A percentile compares a stretch with the other conserved stretches of the same genome.
Evolutionary conservation across 768 basidiomycete species (phyloP).

Genomic region (Boletales sp.): DNA sequence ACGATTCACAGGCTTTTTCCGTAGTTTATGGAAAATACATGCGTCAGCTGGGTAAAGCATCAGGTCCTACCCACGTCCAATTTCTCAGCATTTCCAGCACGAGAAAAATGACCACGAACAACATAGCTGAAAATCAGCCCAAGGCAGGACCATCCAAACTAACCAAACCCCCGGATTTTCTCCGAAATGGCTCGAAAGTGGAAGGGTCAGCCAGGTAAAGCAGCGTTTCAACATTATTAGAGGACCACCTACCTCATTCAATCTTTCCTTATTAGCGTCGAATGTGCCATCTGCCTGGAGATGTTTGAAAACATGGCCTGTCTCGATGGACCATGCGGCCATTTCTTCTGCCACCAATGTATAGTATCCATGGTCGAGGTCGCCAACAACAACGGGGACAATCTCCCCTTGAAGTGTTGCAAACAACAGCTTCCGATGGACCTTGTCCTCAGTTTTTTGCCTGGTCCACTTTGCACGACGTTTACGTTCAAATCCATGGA

Average conservation of each 20-base stretch:
- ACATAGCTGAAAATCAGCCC: neutral
- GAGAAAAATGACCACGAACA: too few relatives aligned
- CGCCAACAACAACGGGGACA: conserved; percentile 45
- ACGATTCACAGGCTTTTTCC: too few relatives aligned
- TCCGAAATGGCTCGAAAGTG: too few relatives aligned
- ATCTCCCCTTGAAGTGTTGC: conserved; percentile 54
- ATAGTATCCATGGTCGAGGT: conserved; percentile 38
- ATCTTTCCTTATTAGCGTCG: conserved; percentile 14
- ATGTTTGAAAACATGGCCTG: conserved; percentile 11
- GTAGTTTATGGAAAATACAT: too few relatives aligned
- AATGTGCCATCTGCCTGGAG: conserved; percentile 43
- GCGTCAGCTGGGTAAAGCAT: too few relatives aligned
- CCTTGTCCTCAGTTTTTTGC: conserved; percentile 31
- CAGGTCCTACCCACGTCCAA: too few relatives aligned
- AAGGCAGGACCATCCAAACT: neutral
- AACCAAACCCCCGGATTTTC: neutral
- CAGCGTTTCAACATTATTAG: too few relatives aligned
- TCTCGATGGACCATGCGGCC: conserved; percentile 41
- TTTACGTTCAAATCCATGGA: conserved; percentile 46
- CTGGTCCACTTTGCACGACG: conserved; percentile 19
- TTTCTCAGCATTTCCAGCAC: too few relatives aligned
- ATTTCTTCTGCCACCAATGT: conserved; percentile 48
- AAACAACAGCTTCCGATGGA: conserved; percentile 32
- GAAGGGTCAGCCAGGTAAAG: too few relatives aligned
- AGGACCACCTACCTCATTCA: too few relatives aligned